These are phyloP conservation scores for Penicillium desertorum DNA, from an alignment of 495 filamentous ascomycete species.

Conservation along the genomic window DNA sequence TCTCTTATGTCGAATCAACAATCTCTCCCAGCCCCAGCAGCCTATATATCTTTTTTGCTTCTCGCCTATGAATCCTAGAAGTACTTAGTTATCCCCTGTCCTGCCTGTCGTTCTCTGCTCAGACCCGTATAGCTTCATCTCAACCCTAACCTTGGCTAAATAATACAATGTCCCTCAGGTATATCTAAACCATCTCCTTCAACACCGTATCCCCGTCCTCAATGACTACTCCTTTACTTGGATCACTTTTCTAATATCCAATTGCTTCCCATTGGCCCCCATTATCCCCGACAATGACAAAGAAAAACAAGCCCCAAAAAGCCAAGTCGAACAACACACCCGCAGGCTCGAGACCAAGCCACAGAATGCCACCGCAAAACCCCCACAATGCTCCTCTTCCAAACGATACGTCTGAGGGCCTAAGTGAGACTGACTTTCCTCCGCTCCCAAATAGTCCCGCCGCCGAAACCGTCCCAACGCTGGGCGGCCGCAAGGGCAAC, in stretches of 20 bases:
- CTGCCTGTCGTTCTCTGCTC: conserved; percentile 3
- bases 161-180: conserved; percentile 19
- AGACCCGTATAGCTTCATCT: neutral
- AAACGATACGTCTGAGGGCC: neutral
- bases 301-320: neutral
- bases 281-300: neutral
- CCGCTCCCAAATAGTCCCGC: conserved; percentile 8
- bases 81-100: neutral
- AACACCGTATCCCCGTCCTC: neutral
- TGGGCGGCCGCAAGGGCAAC: conserved; percentile 19
- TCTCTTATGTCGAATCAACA: neutral
- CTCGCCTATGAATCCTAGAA: neutral
- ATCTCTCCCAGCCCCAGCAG: neutral
- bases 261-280: neutral
- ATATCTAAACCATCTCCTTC: conserved; percentile 6
- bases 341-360: neutral
- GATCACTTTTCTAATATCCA: too few species aligned
- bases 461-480: conserved; percentile 10
- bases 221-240: neutral
- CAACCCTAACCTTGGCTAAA: neutral
- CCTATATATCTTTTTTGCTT: neutral
- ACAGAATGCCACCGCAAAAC: neutral
- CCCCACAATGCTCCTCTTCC: neutral
- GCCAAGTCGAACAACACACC: neutral
- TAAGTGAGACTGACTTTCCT: conserved; percentile 17